Evolutionary conservation across 495 filamentous ascomycete genomes (phyloP).

Genomic region (Tetracladium setigerum): DNA sequence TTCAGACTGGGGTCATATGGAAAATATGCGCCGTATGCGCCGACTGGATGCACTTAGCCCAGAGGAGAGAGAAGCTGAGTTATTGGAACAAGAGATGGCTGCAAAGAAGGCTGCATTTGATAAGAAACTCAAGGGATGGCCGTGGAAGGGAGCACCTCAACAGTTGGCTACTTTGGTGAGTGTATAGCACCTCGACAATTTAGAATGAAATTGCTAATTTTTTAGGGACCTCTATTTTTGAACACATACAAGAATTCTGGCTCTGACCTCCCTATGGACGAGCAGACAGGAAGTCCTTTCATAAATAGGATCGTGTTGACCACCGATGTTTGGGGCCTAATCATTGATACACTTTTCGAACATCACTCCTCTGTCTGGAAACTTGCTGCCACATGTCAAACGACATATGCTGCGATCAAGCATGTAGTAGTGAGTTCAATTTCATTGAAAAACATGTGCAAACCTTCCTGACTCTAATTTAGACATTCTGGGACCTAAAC

Average conservation of each 20-base stretch:
- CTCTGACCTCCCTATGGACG: neutral
- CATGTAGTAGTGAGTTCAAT: neutral
- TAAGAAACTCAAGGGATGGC: conserved; percentile 5
- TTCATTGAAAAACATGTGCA: neutral
- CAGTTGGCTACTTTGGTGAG: conserved; percentile 3
- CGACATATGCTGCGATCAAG: neutral
- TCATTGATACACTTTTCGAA: neutral
- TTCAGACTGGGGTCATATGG: too few relatives aligned
- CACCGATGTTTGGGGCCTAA: neutral
- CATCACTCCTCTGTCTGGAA: conserved; percentile 1
- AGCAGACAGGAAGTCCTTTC: neutral
- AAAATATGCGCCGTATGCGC: too few relatives aligned
- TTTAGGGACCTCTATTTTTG: neutral
- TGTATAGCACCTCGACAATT: neutral
- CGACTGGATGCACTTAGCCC: too few relatives aligned
- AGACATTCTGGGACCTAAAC: conserved; percentile 1
- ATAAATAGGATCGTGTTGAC: neutral
- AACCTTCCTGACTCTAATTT: neutral
- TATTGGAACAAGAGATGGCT: too few relatives aligned
- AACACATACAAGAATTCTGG: neutral
- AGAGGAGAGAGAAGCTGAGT: too few relatives aligned
- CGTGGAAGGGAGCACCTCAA: conserved; percentile 2
- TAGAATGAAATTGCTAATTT: neutral
- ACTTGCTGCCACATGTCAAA: conserved; percentile 1
- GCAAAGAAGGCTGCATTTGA: neutral